Conservation (phyloP, 495 filamentous ascomycete genomes). For the Xylaria intraflava region DNA sequence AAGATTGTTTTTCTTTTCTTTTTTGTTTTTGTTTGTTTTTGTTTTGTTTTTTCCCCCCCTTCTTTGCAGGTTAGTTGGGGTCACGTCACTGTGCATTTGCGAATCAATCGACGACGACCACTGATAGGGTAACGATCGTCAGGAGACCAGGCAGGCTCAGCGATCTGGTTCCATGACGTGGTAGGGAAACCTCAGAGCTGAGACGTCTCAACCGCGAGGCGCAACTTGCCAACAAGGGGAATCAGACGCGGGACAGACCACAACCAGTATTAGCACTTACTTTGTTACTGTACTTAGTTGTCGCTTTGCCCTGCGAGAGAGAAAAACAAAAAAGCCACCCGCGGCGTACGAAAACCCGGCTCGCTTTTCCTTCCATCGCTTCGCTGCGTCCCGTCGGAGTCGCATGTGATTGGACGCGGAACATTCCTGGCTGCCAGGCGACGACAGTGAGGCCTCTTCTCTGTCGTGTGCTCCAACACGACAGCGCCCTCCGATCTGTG, state of each 20-base stretch:
- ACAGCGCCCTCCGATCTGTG: constrained; percentile 7
- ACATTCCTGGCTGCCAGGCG: too few species aligned
- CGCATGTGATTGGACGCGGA: not conserved
- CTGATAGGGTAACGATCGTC: not conserved
- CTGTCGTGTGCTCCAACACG: not conserved
- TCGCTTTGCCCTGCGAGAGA: not conserved
- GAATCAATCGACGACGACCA: not conserved
- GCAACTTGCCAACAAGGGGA: not conserved
- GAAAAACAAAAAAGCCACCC: not conserved
- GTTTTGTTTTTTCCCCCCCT: not conserved
- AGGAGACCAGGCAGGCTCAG: not conserved
- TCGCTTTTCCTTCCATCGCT: not conserved
- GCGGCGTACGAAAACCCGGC: not conserved
- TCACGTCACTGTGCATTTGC: not conserved
- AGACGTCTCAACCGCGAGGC: not conserved
- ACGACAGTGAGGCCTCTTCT: not conserved
- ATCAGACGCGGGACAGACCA: not conserved
- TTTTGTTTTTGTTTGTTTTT: not conserved
- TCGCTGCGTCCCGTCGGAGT: not conserved
- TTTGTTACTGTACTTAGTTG: not conserved
- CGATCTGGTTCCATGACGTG: not conserved
- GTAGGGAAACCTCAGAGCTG: not conserved
- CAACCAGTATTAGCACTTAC: not conserved
- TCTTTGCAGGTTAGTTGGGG: not conserved
- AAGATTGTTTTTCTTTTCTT: not conserved